A percentile compares a stretch with the other conserved stretches of the same genome.
phyloP scores from a whole-genome alignment of 2,329 filamentous ascomycete species.

The Geosmithia morbida region DNA sequence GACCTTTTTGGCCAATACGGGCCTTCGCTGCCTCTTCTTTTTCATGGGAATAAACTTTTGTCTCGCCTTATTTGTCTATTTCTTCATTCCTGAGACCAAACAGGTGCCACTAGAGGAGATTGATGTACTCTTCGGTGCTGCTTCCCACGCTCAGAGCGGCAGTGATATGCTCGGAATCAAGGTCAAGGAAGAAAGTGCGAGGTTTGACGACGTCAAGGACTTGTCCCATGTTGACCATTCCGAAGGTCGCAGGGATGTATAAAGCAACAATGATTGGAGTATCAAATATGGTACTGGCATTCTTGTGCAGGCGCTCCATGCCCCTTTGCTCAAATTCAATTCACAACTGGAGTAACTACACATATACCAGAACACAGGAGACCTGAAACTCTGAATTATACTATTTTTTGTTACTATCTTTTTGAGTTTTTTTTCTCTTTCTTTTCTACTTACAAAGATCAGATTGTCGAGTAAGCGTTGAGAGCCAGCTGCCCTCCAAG shows the following conservation, averaged over 20 bases:
- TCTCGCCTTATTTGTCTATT: constrained; percentile 32
- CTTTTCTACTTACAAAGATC: background rate
- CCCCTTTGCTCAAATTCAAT: no score
- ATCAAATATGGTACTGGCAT: no score
- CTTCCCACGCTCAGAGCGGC: constrained; percentile 2
- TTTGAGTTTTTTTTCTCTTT: background rate
- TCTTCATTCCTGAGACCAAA: constrained; percentile 37
- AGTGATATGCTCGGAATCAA: constrained; percentile 2
- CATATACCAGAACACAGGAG: no score
- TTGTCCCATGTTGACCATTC: background rate
- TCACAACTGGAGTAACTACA: no score
- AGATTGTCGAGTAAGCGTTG: constrained; percentile 42
- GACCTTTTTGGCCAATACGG: constrained; percentile 43
- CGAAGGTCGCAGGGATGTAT: background rate
- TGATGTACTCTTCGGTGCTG: constrained; percentile 40
- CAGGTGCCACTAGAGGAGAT: constrained; percentile 47
- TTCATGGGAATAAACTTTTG: constrained; percentile 22
- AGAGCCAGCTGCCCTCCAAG: constrained; percentile 55
- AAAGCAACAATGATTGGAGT: background rate
- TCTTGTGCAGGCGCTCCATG: no score
- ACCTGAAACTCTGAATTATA: background rate
- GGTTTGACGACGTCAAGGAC: background rate
- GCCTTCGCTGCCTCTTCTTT: constrained; percentile 25
- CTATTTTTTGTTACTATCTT: background rate
- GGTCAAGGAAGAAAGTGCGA: background rate